These are phyloP conservation scores for Allomyces javanicus DNA, from an alignment of 192 early-diverging fungal genomes.

Conservation along the genomic window DNA sequence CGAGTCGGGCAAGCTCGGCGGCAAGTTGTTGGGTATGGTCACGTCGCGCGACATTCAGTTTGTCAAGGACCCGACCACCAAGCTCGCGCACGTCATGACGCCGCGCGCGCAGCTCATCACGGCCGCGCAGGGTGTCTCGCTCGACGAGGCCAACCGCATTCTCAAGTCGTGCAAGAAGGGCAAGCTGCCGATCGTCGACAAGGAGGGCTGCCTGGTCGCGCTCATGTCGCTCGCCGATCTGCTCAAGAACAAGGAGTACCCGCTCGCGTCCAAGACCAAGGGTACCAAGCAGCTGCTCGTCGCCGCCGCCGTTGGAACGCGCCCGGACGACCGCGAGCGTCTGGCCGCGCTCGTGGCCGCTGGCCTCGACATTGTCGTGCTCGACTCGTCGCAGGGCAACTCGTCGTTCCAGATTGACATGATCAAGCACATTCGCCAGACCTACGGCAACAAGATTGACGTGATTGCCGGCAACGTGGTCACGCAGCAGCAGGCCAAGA, in stretches of 20 bases:
- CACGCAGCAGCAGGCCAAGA: constrained; percentile 80
- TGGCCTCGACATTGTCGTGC: constrained; percentile 86
- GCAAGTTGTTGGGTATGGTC: constrained; percentile 86
- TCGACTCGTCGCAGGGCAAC: constrained; percentile 95
- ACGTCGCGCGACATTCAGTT: constrained; percentile 95
- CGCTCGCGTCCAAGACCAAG: constrained; percentile 64
- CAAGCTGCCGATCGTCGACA: constrained; percentile 89
- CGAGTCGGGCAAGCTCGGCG: constrained; percentile 64
- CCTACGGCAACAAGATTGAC: constrained; percentile 50
- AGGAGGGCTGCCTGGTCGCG: constrained; percentile 58
- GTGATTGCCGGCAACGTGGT: constrained; percentile 97
- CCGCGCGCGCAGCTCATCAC: constrained; percentile 50
- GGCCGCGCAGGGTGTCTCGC: constrained; percentile 70
- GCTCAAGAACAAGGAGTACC: constrained; percentile 91
- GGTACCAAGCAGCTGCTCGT: constrained; percentile 77
- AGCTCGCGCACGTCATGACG: constrained; percentile 70
- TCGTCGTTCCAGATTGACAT: constrained; percentile 85
- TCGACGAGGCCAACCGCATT: constrained; percentile 74
- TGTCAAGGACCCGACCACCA: constrained; percentile 38
- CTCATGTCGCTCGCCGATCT: constrained; percentile 86
- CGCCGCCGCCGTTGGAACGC: constrained; percentile 84
- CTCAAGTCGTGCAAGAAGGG: constrained; percentile 81
- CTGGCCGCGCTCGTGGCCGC: constrained; percentile 71
- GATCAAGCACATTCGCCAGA: constrained; percentile 80
- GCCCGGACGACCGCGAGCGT: constrained; percentile 66